A percentile compares a stretch with the other conserved stretches of the same genome.
Conservation (phyloP, 768 basidiomycete genomes). For the Pholiota molesta region DNA sequence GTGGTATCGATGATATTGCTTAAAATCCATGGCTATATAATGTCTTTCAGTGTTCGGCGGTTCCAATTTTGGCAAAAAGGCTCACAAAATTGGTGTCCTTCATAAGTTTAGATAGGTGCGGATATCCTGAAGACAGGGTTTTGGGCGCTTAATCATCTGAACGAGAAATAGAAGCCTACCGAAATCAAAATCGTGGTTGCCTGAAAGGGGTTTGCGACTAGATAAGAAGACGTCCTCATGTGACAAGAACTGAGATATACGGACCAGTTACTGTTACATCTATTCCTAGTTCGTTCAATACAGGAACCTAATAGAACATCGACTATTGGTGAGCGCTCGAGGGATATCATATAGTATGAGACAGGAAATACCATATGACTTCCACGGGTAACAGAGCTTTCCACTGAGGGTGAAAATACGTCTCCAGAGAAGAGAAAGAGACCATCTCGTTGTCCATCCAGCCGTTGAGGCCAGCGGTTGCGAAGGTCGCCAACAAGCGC, state of each 20-base stretch:
- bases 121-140: constrained; percentile 24
- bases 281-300: constrained; percentile 79
- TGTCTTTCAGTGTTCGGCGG: constrained; percentile 1
- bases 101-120: constrained; percentile 59
- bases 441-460: constrained; percentile 64
- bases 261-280: constrained; percentile 81
- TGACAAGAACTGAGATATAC: constrained; percentile 24
- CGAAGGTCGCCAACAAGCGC: constrained; percentile 67
- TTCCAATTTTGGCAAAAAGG: constrained; percentile 10
- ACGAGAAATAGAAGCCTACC: constrained; percentile 39
- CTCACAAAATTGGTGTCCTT: constrained; percentile 75
- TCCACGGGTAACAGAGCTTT: constrained; percentile 86
- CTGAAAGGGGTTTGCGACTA: constrained; percentile 36
- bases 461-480: constrained; percentile 49
- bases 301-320: constrained; percentile 61
- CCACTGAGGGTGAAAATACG: constrained; percentile 84
- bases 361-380: constrained; percentile 77
- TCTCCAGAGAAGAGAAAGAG: constrained; percentile 89
- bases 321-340: background rate
- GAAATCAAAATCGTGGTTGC: constrained; percentile 94
- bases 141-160: constrained; percentile 2
- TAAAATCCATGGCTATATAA: constrained; percentile 82
- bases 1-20: constrained; percentile 81
- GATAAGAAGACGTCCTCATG: constrained; percentile 2
- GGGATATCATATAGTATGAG: background rate